Evolutionary conservation across 305 asterid species (phyloP).

Genomic region (Plantago rigida): DNA sequence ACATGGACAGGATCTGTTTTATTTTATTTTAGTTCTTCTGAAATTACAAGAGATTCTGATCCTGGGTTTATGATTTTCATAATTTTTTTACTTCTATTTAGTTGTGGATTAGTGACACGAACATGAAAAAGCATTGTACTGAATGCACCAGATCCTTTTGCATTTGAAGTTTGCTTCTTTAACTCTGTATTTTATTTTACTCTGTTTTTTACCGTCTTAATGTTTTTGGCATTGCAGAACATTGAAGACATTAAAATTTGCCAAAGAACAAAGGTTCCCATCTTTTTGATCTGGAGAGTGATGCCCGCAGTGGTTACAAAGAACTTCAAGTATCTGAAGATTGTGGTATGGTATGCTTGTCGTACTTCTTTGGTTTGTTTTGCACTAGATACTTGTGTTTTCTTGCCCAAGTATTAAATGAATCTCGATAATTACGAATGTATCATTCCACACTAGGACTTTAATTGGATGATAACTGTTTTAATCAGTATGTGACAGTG

Average conservation of each 20-base stretch:
- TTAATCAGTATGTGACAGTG: neutral
- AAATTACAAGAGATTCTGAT: neutral
- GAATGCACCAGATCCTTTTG: neutral
- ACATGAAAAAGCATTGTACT: constrained; percentile 5
- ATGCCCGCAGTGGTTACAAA: constrained; percentile 83
- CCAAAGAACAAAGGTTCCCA: constrained; percentile 72
- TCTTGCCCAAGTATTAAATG: neutral
- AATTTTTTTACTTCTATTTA: neutral
- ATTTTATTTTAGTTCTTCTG: constrained; percentile 10
- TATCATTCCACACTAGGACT: neutral
- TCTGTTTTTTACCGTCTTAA: constrained; percentile 13
- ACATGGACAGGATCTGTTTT: neutral
- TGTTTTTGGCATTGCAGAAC: constrained; percentile 48
- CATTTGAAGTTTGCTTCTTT: constrained; percentile 9
- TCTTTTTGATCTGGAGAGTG: constrained; percentile 83
- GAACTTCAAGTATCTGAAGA: constrained; percentile 94
- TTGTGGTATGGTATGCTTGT: constrained; percentile 81
- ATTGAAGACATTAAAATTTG: constrained; percentile 65
- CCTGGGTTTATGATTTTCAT: neutral
- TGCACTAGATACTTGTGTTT: neutral
- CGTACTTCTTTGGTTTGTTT: constrained; percentile 3
- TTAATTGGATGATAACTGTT: neutral
- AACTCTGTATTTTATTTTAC: constrained; percentile 10
- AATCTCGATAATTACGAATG: neutral
- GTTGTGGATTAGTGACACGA: neutral